Evolutionary conservation across 106 monocot genomes (phyloP).

Genomic region (Acanthochlamys bracteata): DNA sequence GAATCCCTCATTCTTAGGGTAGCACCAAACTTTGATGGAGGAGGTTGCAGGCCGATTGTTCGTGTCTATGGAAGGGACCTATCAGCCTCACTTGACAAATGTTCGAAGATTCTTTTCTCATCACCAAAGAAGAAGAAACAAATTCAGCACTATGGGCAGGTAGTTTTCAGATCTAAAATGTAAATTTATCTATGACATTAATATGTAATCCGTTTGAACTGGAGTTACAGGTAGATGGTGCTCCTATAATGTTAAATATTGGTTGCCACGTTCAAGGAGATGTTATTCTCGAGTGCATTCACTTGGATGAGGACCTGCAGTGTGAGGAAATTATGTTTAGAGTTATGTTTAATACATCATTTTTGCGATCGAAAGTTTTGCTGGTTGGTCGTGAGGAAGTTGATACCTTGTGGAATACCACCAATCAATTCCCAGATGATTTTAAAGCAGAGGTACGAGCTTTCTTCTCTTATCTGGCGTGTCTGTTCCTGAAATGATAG

Average conservation of each 20-base stretch:
- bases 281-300: constrained; percentile 85
- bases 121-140: constrained; percentile 54
- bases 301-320: constrained; percentile 42
- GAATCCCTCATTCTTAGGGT: constrained; percentile 51
- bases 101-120: constrained; percentile 52
- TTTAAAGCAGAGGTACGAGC: constrained; percentile 87
- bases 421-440: constrained; percentile 54
- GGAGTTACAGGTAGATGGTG: constrained; percentile 53
- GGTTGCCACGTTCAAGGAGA: constrained; percentile 85
- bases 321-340: constrained; percentile 66
- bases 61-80: constrained; percentile 75
- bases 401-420: constrained; percentile 56
- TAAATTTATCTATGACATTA: constrained; percentile 6
- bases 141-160: constrained; percentile 45
- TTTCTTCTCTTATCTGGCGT: constrained; percentile 12
- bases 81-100: constrained; percentile 26
- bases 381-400: constrained; percentile 55
- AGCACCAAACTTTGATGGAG: constrained; percentile 58
- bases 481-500: constrained; percentile 12
- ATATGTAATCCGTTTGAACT: constrained; percentile 15
- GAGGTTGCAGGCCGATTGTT: constrained; percentile 69
- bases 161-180: constrained; percentile 15
- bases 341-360: constrained; percentile 90
- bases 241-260: constrained; percentile 53
- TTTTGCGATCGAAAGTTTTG: constrained; percentile 59